Conservation (phyloP, 2,329 filamentous ascomycete species). For the Ceratocystis lukuohia region DNA sequence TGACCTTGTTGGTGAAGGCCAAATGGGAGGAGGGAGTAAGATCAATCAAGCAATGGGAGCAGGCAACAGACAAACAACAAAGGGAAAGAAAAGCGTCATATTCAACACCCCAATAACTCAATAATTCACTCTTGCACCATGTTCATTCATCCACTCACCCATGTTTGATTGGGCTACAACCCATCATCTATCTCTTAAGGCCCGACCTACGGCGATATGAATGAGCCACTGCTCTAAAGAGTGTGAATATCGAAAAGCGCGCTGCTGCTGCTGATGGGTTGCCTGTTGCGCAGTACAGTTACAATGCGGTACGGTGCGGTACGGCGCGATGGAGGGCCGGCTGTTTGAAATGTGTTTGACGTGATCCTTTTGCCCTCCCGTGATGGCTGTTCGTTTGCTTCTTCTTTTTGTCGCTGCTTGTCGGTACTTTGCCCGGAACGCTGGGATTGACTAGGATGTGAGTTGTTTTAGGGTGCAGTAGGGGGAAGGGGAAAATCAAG, state of each 20-base stretch:
- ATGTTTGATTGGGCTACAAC: conserved; percentile 10
- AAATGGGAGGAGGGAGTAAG: no score
- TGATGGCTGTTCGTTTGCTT: background rate
- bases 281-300: background rate
- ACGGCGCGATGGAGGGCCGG: background rate
- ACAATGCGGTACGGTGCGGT: background rate
- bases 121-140: background rate
- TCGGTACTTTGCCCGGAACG: background rate
- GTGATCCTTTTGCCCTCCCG: conserved; percentile 2
- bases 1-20: no score
- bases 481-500: background rate
- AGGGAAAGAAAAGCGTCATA: background rate
- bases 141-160: conserved; percentile 9
- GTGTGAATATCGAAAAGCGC: background rate
- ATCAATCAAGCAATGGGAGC: no score
- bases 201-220: background rate
- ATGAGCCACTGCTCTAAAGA: background rate
- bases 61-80: no score
- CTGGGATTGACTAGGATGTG: background rate
- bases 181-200: conserved; percentile 8
- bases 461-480: background rate
- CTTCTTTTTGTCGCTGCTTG: background rate
- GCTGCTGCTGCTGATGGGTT: no score
- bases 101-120: background rate
- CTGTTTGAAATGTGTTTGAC: conserved; percentile 5